Evolutionary conservation across 2,329 filamentous ascomycete species (phyloP), one percentile per base, ranked within the genome.

Genomic region (Paraphaeosphaeria minitans): DNA sequence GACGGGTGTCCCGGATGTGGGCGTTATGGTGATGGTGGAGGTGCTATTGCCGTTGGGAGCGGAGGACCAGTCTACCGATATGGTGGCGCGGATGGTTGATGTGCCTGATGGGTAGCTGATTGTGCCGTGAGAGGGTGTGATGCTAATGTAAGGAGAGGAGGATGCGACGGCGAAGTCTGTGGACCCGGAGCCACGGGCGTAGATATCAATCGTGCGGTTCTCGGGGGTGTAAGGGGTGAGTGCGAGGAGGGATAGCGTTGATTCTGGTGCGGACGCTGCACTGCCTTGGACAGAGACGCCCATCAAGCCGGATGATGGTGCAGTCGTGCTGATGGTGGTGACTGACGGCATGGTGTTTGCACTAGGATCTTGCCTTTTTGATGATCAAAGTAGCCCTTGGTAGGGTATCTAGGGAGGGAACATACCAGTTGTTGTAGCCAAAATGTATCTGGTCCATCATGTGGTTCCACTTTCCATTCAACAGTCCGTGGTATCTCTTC

Each of bases 321-420:
- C 65, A 1, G 58, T 66, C 8, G 66, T 90, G 0, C 85, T 87
- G 21, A 89, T 77, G 0, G 86, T 87, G 69, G 87, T 82, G 12
- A 91, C 79, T 2, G 84, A 81, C 0, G 87, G 87, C 16, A 88
- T 81, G 0, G 82, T 81, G 66, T 90, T 88, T 24, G 86, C 79
- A 85, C 88, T 88, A 0, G 88, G 86, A 67, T 90, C 87, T 72
- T 90, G 88, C 87, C 87, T 71, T 85, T 72, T 82, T 81, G n/a
- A 21, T 10, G 49, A 79, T 78, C 33, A 48, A 29, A 21, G 35
- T 12, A 0, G 24, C n/a, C 21, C 4, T 33, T 31, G 24, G 24
- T 27, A 43, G 47, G 49, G 51, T 12, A 3, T 16, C 79, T 58
- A 86, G 33, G 56, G 7, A 42, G 21, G 4, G 3, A 27, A 21